Base-by-base conservation (phyloP, 805 yeast species). In the Huiozyma naganishii region DNA sequence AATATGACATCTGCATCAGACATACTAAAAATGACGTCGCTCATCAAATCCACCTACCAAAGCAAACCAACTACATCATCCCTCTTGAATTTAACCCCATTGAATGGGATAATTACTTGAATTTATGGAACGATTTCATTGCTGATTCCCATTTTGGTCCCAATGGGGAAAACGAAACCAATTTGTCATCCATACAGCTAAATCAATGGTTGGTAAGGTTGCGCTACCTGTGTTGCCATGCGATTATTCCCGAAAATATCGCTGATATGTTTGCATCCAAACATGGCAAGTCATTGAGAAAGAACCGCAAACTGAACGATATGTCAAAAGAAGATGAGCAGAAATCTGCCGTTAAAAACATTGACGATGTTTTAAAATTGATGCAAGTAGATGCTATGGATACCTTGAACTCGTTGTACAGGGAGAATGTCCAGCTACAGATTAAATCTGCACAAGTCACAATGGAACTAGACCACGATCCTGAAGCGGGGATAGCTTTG, bases 21-120 rank as follows among this genome's bases (percentile, higher is more conserved):
- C 97, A 92, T 57, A 83, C 95, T 0, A 88, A 87, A 53, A 73
- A 78, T 10, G 79, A 83, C 80, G 95, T 92, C 0, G 74, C 77
- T 32, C 71, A 76, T 39, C 94, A 90, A 53, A 78, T 92, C 11
- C 58, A 69, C 36, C 67, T 92, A 7, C 98, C 98, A 0, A 76
- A 77, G 0, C 98, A 92, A 58, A 70, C 71, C 4, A 70, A 95
- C 41, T 69, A 79, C 7, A 66, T 88, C 39, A 61, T 92, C 40
- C 71, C 84, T 1, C 69, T 85, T 13, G 86, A 88, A 2, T 83
- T 92, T 59, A 79, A 83, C 3, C 79, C 86, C 0, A 75, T 92
- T 17, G 98, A 92, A 58, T 83, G 83, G 55, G 87, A 85, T 55
- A 80, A 85, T 53, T 92, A 92, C 57, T 73, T 79, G 41, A 77